phyloP scores from a whole-genome alignment of 176 grass and related monocot genomes.

The Thinopyrum elongatum region DNA sequence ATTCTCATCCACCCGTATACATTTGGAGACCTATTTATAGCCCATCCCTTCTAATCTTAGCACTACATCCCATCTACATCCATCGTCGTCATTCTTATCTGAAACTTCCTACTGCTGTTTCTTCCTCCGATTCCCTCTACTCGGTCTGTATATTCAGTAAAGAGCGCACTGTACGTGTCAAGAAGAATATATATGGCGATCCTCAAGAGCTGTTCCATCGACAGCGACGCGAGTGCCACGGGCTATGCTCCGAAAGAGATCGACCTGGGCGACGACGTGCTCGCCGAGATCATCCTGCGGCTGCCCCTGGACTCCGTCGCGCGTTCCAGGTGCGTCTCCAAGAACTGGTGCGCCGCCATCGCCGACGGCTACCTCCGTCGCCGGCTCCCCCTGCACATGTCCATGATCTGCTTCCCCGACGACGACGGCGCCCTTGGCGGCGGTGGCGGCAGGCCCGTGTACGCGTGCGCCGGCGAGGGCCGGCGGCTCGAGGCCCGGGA shows the following conservation, averaged over 20 bases:
- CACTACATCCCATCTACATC: background rate
- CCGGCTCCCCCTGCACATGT: slow-evolving; percentile 36
- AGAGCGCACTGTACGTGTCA: background rate
- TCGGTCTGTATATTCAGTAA: background rate
- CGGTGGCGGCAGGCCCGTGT: slow-evolving; percentile 9
- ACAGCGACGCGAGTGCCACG: background rate
- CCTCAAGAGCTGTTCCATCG: background rate
- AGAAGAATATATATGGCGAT: slow-evolving; percentile 1
- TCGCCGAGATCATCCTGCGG: slow-evolving; percentile 49
- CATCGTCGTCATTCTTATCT: background rate
- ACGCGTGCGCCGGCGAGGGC: slow-evolving; percentile 6
- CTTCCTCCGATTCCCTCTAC: no score
- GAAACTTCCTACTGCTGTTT: background rate
- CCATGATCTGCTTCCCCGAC: slow-evolving; percentile 43
- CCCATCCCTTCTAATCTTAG: background rate
- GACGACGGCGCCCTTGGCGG: background rate
- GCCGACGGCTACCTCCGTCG: slow-evolving; percentile 40
- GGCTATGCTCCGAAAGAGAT: background rate
- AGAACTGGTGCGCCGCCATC: slow-evolving; percentile 53
- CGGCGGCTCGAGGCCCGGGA: slow-evolving; percentile 17
- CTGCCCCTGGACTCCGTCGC: slow-evolving; percentile 51
- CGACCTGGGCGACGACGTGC: slow-evolving; percentile 33
- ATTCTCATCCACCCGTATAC: background rate
- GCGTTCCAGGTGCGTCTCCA: slow-evolving; percentile 57
- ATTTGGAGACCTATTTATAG: background rate